Percentiles rank a stretch among this genome's conserved stretches.
These are phyloP conservation scores for Sideroxylon spinosum DNA, from an alignment of 179 eudicot genomes.

Conservation along the genomic window DNA sequence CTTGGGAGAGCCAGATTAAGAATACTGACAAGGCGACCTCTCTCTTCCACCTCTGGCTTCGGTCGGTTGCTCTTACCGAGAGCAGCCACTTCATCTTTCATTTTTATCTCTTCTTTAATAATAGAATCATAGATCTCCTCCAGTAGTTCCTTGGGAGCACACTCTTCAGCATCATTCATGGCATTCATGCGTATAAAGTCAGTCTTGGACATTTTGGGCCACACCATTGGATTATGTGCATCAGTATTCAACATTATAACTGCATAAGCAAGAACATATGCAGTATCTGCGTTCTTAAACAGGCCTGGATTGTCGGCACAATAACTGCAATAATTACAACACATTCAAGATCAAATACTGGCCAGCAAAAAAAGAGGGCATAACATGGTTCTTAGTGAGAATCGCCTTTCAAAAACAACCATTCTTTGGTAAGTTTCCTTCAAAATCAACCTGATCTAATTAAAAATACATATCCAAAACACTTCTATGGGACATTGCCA, in stretches of 20 bases:
- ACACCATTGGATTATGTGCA: conserved; percentile 95
- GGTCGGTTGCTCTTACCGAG: conserved; percentile 52
- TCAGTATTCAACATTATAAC: conserved; percentile 96
- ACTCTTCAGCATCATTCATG: conserved; percentile 76
- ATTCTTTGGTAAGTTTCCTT: too few relatives aligned
- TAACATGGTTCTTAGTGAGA: conserved; percentile 1
- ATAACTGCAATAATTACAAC: conserved; percentile 54
- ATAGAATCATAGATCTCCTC: conserved; percentile 95
- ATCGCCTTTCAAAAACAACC: background rate
- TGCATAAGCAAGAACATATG: conserved; percentile 97
- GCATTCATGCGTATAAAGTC: conserved; percentile 84
- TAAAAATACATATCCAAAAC: background rate
- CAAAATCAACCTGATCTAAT: conserved; percentile 2
- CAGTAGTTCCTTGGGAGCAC: conserved; percentile 71
- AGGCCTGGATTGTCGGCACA: conserved; percentile 94
- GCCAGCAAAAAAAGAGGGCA: conserved; percentile 12
- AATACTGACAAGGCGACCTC: conserved; percentile 81
- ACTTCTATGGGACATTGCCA: background rate
- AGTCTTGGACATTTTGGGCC: conserved; percentile 93
- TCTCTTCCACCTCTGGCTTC: conserved; percentile 80
- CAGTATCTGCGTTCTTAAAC: conserved; percentile 94
- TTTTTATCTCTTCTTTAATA: conserved; percentile 85
- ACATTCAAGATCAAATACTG: conserved; percentile 19
- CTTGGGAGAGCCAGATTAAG: conserved; percentile 92
- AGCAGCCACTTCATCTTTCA: conserved; percentile 67